phyloP scores from a whole-genome alignment of 345 rosid species.

The Syzygium grande region DNA sequence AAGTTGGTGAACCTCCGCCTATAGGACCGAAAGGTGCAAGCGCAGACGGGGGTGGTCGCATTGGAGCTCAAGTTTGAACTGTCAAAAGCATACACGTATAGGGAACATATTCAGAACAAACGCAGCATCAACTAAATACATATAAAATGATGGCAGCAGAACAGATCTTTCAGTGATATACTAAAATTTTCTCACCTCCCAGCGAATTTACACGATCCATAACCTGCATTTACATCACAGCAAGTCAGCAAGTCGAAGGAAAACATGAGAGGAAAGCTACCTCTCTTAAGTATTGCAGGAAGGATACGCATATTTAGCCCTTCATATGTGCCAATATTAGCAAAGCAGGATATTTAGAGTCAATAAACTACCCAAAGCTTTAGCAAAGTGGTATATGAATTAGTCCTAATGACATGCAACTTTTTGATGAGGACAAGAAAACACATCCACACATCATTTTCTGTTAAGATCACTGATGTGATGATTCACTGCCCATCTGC shows the following conservation, averaged over 20 bases:
- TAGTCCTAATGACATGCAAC: background rate
- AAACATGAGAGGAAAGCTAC: background rate
- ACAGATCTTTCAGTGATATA: background rate
- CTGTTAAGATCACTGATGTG: background rate
- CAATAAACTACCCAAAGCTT: background rate
- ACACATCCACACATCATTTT: background rate
- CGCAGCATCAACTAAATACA: background rate
- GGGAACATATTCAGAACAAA: background rate
- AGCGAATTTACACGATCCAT: background rate
- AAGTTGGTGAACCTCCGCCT: background rate
- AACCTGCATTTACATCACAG: background rate
- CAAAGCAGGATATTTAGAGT: background rate
- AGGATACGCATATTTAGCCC: background rate
- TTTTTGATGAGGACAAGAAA: background rate
- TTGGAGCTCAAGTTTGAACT: conserved; percentile 1
- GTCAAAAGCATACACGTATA: background rate
- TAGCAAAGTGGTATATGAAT: background rate
- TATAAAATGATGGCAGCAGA: background rate
- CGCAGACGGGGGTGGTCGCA: background rate
- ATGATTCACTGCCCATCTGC: background rate
- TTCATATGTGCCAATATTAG: background rate
- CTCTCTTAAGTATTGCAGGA: background rate
- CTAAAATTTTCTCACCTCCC: conserved; percentile 1
- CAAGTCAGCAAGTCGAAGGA: background rate
- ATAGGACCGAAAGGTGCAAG: background rate